Evolutionary conservation across 2,329 filamentous ascomycete species (phyloP), one percentile per base, ranked within the genome.

Genomic region (Xylariaceae sp.): DNA sequence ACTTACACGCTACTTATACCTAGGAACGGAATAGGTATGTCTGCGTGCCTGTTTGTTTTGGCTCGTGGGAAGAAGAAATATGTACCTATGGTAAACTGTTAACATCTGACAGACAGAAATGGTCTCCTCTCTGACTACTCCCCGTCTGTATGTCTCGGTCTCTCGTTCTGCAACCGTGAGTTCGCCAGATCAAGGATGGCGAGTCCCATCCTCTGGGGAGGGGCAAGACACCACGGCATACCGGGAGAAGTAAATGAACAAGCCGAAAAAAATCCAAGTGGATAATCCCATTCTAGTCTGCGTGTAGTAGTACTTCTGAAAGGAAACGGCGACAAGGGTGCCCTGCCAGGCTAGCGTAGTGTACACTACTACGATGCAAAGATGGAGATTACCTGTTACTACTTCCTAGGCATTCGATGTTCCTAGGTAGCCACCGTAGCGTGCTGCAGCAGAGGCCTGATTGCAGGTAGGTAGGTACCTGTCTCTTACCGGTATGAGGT

Each of bases 111-210:
- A 51, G 39, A 42, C 6, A n/a, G 4, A 23, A 15, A 42, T 50
- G 4, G 23, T 30, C 23, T 5, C 5, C 34, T 57, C 42, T 34
- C 15, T 39, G 15, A 48, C n/a, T 49, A n/a, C 42, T 54, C 42
- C 11, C 8, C 6, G 10, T 35, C 18, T 35, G 4, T 13, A 7
- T 34, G 11, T 35, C 49, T 51, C 17, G 44, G 17, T 42, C 17
- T 56, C 42, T 9, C 54, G 49, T n/a, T 57, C 18, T 35, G 13
- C 30, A 23, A 23, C 50, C 52, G 23, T 23, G 37, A 58, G 55
- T 63, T 62, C 60, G 64, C 56, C 63, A 67, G 67, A 71, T 70
- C 69, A 66, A 65, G 66, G 11, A 67, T 65, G 65, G 62, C 61
- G 66, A 65, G 62, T 30, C 48, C 35, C 34, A 11, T 37, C 54